phyloP scores from a whole-genome alignment of 768 basidiomycete genomes.

The Pisolithus orientalis region DNA sequence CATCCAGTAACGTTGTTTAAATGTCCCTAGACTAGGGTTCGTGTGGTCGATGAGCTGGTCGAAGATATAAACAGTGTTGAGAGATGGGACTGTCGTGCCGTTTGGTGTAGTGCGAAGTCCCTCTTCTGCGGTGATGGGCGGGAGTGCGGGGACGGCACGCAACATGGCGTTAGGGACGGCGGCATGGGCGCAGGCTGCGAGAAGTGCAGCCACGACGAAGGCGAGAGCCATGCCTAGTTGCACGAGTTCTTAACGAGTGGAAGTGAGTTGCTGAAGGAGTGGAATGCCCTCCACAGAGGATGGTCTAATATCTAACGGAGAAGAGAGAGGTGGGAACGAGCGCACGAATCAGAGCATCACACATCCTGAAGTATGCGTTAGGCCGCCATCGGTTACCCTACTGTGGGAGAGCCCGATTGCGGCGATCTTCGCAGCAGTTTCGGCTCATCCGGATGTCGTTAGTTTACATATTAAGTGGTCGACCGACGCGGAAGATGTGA shows the following conservation, averaged over 20 bases:
- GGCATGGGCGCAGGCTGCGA: conserved; percentile 12
- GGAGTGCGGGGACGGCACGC: conserved; percentile 12
- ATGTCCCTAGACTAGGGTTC: conserved; percentile 61
- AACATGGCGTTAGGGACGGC: conserved; percentile 16
- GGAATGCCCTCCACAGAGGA: background rate
- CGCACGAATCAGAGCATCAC: no score
- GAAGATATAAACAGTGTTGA: conserved; percentile 25
- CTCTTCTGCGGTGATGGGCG: conserved; percentile 8
- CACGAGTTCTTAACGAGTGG: background rate
- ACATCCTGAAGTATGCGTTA: no score
- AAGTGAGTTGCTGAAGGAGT: background rate
- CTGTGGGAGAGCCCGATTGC: no score
- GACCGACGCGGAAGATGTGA: background rate
- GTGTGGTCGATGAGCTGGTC: conserved; percentile 38
- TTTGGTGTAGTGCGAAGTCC: conserved; percentile 10
- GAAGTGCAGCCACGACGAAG: conserved; percentile 4
- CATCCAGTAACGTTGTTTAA: conserved; percentile 70
- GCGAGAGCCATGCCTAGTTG: conserved; percentile 8
- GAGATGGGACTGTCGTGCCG: conserved; percentile 20
- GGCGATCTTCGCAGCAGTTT: no score
- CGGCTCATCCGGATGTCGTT: background rate
- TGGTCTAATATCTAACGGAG: background rate
- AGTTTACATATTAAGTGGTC: background rate
- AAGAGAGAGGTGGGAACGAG: no score
- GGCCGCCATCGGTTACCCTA: no score